Percentiles rank a stretch among this genome's conserved stretches.
These are phyloP conservation scores for Colletotrichum echinochloae DNA, from an alignment of 2,329 filamentous ascomycete species.

Conservation along the genomic window DNA sequence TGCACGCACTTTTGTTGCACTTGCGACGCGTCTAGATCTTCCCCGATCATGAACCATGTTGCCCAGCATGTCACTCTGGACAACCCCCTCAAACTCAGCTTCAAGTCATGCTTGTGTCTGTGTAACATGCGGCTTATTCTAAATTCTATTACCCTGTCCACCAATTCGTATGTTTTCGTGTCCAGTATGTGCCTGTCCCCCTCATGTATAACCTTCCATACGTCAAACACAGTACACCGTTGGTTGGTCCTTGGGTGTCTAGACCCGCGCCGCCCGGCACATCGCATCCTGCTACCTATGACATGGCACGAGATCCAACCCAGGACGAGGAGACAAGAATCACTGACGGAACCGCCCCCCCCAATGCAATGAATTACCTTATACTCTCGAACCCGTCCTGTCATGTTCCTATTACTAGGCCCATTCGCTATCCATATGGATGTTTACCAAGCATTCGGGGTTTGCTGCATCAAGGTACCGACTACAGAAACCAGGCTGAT, in stretches of 20 bases:
- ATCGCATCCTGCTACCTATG: constrained; percentile 1
- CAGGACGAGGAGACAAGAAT: background rate
- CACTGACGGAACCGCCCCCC: background rate
- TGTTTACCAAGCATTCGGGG: background rate
- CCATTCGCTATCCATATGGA: background rate
- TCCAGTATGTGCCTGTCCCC: background rate
- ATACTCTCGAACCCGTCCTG: background rate
- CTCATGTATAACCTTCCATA: background rate
- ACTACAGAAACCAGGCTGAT: background rate
- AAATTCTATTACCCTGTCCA: background rate
- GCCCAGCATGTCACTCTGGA: constrained; percentile 5
- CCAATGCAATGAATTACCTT: background rate
- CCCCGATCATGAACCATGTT: constrained; percentile 13
- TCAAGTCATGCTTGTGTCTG: background rate
- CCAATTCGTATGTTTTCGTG: background rate
- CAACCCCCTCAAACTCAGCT: constrained; percentile 1
- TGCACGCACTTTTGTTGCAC: constrained; percentile 11
- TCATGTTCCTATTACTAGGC: background rate
- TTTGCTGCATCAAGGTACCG: background rate
- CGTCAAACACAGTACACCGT: background rate
- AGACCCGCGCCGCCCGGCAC: constrained; percentile 3
- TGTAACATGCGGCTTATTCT: background rate
- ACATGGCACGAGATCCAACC: background rate
- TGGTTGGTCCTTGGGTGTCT: constrained; percentile 8
- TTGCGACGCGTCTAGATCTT: constrained; percentile 15